A percentile compares a stretch with the other conserved stretches of the same genome.
Conservation (phyloP, 179 eudicot species). For the Carnegiea gigantea region DNA sequence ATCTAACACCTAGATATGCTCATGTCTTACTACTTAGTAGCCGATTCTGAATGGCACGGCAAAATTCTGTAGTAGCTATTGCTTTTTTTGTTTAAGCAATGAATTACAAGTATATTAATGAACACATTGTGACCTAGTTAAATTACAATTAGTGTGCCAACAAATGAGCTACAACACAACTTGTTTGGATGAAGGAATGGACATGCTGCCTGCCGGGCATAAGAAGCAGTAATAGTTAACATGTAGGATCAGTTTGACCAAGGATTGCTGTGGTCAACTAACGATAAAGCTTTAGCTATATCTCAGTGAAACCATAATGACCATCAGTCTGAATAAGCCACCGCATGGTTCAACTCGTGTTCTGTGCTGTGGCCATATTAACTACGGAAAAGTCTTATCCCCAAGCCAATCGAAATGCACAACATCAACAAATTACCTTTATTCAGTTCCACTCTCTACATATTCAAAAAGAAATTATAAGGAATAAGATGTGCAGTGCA, state of each 20-base stretch:
- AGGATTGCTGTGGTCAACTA: not conserved
- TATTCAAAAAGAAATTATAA: conserved; percentile 2
- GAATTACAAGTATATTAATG: not conserved
- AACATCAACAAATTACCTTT: not conserved
- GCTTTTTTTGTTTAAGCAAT: not conserved
- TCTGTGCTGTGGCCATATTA: not conserved
- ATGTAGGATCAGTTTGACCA: not conserved
- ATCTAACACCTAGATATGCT: not conserved
- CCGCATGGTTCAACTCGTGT: not conserved
- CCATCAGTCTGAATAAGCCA: not conserved
- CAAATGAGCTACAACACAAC: not conserved
- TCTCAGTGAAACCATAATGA: not conserved
- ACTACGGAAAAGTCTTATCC: not conserved
- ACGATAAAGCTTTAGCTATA: not conserved
- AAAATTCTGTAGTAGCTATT: too few species aligned
- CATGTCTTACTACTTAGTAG: not conserved
- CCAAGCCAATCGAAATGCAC: not conserved
- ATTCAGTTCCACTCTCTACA: not conserved
- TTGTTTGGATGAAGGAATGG: not conserved
- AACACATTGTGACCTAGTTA: too few species aligned
- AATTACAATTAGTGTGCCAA: not conserved
- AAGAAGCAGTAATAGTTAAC: not conserved
- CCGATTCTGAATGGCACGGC: not conserved
- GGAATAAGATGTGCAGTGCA: not conserved
- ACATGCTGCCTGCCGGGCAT: not conserved